Base-by-base conservation (phyloP, 495 filamentous ascomycete genomes). In the Chaetomium tenue region DNA sequence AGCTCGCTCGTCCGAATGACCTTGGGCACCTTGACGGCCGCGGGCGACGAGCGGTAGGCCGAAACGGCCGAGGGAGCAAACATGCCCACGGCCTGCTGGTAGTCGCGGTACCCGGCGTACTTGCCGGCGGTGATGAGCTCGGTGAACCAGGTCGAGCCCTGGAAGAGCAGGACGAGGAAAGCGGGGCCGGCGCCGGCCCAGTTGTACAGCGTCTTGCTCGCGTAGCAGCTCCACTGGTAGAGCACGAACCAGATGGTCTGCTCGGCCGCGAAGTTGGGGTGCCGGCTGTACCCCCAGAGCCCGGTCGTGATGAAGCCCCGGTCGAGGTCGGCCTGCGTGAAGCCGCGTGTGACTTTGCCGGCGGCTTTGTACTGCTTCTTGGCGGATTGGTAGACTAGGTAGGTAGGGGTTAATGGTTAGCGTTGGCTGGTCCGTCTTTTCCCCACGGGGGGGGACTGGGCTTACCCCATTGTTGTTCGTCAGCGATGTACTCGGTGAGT, bases 261-360 rank as follows among this genome's bases (percentile, higher is more conserved):
- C 76, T 99, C 95, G 46, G 91, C 89, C 30, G 88, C 85, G 71
- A 97, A 98, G 77, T 98, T 98, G 46, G 95, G 95, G 75, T 99
- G 95, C 11, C 95, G 86, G 63, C 86, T 90, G 72, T 84, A 91
- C 0, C 87, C 88, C 88, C 89, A 99, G 23, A 99, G 80, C 0
- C 95, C 95, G 3, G 81, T 86, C 42, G 91, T 88, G 54, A 90
- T 83, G 74, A 99, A 99, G 52, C 95, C 95, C 51, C 95, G 87
- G 68, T 97, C 92, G 1, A 99, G 83, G 64, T 97, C 92, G 66
- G 87, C 88, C 60, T 86, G 84, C 3, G 79, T 79, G 66, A 79
- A 88, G 42, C 77, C 81, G 7, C 74, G 74, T 12, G 91, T 82
- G 13, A 92, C 85, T 72, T 89, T 88, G 51, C 86, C 91, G 6